These are phyloP conservation scores for Ophiostoma pallidulum DNA, from an alignment of 2,329 filamentous ascomycete genomes.

Conservation along the genomic window DNA sequence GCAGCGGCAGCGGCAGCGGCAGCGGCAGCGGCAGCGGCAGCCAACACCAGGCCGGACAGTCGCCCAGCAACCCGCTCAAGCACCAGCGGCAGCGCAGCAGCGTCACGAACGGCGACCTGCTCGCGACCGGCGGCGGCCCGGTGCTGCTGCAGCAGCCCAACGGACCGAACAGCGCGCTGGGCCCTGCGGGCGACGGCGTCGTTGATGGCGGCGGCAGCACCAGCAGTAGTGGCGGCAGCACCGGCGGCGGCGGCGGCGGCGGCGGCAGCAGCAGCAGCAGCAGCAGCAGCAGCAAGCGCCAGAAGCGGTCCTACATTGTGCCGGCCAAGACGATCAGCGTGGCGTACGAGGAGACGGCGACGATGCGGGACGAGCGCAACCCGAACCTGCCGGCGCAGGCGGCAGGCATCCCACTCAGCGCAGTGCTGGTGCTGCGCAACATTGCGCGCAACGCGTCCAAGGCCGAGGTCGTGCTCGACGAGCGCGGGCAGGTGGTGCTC, in stretches of 20 bases:
- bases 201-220: neutral
- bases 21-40: slow-evolving; percentile 4
- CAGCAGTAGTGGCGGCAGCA: neutral
- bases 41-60: neutral
- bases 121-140: neutral
- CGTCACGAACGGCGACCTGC: slow-evolving; percentile 20
- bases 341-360: slow-evolving; percentile 46
- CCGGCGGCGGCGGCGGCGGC: neutral
- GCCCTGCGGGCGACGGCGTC: too few relatives aligned
- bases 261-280: slow-evolving; percentile 5
- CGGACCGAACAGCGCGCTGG: neutral
- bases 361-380: slow-evolving; percentile 47
- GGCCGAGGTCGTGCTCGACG: slow-evolving; percentile 36
- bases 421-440: slow-evolving; percentile 68
- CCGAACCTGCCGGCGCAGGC: slow-evolving; percentile 52
- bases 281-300: slow-evolving; percentile 23
- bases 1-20: slow-evolving; percentile 5
- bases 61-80: slow-evolving; percentile 9
- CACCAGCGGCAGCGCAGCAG: slow-evolving; percentile 18
- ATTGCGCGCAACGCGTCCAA: slow-evolving; percentile 59
- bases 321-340: slow-evolving; percentile 48
- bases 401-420: slow-evolving; percentile 69
- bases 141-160: neutral
- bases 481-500: slow-evolving; percentile 17
- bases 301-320: slow-evolving; percentile 38